These are phyloP conservation scores for Candida andamanensis DNA, from an alignment of 805 yeast species.

Conservation along the genomic window DNA sequence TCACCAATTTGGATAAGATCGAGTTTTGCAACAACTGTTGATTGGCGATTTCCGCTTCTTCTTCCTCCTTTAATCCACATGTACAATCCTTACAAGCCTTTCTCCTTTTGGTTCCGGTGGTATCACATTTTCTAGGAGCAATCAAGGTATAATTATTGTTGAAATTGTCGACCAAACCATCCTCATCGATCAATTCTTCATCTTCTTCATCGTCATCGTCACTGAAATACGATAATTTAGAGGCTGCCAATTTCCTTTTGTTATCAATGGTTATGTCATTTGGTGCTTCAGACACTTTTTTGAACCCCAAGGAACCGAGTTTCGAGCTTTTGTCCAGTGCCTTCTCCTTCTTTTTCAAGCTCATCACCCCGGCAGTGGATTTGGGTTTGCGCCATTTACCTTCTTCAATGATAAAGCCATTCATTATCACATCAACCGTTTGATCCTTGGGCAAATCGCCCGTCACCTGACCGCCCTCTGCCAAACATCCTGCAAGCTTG, in stretches of 20 bases:
- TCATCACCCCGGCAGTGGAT: conserved; percentile 26
- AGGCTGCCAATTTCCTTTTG: conserved; percentile 39
- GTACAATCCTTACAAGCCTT: conserved; percentile 98
- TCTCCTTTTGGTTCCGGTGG: conserved; percentile 59
- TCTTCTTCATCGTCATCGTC: conserved; percentile 50
- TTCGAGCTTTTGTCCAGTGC: neutral
- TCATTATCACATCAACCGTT: conserved; percentile 57
- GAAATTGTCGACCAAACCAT: conserved; percentile 28
- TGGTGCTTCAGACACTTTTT: too few relatives aligned
- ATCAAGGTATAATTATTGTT: conserved; percentile 31
- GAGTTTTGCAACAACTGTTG: conserved; percentile 42
- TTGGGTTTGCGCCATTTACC: conserved; percentile 53
- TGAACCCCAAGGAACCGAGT: conserved; percentile 8
- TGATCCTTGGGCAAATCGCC: conserved; percentile 52
- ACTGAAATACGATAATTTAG: conserved; percentile 53
- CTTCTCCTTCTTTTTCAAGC: conserved; percentile 22
- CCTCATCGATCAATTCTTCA: conserved; percentile 29
- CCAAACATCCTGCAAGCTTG: conserved; percentile 28
- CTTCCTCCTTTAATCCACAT: conserved; percentile 90
- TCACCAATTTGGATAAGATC: conserved; percentile 44
- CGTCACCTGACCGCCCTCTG: conserved; percentile 40
- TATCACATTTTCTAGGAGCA: conserved; percentile 56
- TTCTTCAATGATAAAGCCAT: conserved; percentile 53
- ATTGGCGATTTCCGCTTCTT: conserved; percentile 54
- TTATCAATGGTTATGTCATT: conserved; percentile 21